phyloP scores from a whole-genome alignment of 2,329 filamentous ascomycete species.

The Lachnellula arida region DNA sequence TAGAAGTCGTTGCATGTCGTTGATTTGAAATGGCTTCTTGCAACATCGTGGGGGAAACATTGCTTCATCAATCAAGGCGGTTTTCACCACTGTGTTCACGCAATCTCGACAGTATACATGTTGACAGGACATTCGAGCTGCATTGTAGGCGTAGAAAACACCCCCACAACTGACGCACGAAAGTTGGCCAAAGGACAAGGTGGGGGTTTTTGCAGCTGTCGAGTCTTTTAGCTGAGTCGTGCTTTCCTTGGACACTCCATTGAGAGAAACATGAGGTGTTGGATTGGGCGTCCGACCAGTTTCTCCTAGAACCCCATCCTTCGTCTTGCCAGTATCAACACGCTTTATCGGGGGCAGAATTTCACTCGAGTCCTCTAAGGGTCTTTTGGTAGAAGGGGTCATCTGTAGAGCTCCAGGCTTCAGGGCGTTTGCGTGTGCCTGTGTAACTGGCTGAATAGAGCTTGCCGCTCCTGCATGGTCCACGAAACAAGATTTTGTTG shows the following conservation, averaged over 20 bases:
- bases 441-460: background rate
- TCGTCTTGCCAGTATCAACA: background rate
- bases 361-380: background rate
- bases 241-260: background rate
- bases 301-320: background rate
- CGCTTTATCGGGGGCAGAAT: background rate
- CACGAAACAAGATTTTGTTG: background rate
- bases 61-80: slow-evolving; percentile 3
- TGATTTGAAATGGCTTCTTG: slow-evolving; percentile 4
- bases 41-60: slow-evolving; percentile 9
- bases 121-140: slow-evolving; percentile 1
- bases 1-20: slow-evolving; percentile 2
- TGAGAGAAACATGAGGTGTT: background rate
- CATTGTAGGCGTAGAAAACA: background rate
- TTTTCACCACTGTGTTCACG: slow-evolving; percentile 2
- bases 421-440: background rate
- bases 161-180: background rate
- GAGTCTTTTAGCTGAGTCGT: background rate
- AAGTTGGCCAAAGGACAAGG: background rate
- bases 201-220: background rate
- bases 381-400: background rate
- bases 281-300: background rate
- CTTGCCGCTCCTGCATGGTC: background rate
- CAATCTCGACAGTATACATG: slow-evolving; percentile 7
- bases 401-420: background rate